Conservation (phyloP, 225 moss, liverwort and hornwort genomes). For the Physcomitrium patens region DNA sequence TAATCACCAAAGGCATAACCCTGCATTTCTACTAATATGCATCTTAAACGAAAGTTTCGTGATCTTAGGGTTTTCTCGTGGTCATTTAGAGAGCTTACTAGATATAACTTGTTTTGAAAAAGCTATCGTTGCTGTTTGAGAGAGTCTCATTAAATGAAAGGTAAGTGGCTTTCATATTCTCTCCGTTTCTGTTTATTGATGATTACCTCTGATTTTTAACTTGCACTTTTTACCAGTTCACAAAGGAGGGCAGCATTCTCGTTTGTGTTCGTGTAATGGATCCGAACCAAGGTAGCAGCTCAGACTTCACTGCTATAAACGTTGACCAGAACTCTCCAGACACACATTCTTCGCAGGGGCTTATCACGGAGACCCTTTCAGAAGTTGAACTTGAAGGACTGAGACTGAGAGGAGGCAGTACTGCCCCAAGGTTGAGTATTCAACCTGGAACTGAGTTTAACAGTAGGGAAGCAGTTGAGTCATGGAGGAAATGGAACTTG, state of each 20-base stretch:
- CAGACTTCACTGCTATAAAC: conserved; percentile 18
- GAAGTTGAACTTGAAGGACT: background rate
- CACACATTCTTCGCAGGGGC: conserved; percentile 31
- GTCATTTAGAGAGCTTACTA: background rate
- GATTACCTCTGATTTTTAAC: conserved; percentile 1
- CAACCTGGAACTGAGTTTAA: conserved; percentile 49
- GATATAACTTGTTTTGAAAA: conserved; percentile 1
- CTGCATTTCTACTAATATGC: background rate
- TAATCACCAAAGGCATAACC: background rate
- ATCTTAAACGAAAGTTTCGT: background rate
- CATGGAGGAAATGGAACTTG: conserved; percentile 61
- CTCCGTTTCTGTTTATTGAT: background rate
- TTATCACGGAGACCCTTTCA: conserved; percentile 25
- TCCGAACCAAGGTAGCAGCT: conserved; percentile 18
- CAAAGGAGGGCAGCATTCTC: conserved; percentile 69
- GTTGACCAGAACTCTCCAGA: conserved; percentile 18
- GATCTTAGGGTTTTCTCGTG: background rate
- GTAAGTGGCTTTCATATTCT: background rate
- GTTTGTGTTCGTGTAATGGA: conserved; percentile 61
- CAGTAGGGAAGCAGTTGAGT: conserved; percentile 42
- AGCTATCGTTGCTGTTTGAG: background rate
- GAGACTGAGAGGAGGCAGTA: conserved; percentile 14
- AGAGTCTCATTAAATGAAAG: background rate
- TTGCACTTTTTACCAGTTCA: conserved; percentile 47
- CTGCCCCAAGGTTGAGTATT: conserved; percentile 71